Percentiles rank a stretch among this genome's conserved stretches.
Conservation (phyloP, 371 early-diverging fungal genomes). For the Quaeritorhiza haematococci region DNA sequence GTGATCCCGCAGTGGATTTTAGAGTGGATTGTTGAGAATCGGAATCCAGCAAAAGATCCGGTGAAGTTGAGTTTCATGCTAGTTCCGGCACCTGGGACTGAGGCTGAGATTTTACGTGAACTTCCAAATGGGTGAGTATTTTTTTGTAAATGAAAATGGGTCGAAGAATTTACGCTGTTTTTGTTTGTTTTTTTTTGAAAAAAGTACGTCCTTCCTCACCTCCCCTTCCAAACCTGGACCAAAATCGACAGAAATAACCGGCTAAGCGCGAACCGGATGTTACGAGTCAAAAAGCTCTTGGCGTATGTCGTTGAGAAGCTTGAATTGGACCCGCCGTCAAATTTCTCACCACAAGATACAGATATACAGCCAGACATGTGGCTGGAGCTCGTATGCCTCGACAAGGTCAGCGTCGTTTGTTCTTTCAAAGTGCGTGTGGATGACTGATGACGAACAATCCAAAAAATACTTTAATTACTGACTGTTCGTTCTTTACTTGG, state of each 20-base stretch:
- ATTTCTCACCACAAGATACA: not conserved
- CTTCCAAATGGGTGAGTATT: slow-evolving; percentile 55
- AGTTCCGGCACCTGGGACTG: slow-evolving; percentile 54
- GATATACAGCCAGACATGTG: slow-evolving; percentile 50
- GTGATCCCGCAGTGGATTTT: slow-evolving; percentile 50
- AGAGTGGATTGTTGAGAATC: slow-evolving; percentile 28
- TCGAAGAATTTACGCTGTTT: not conserved
- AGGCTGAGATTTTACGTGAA: slow-evolving; percentile 37
- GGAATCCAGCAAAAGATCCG: slow-evolving; percentile 52
- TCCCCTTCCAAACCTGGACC: slow-evolving; percentile 13
- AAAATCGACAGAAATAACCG: slow-evolving; percentile 37
- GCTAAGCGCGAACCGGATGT: slow-evolving; percentile 77
- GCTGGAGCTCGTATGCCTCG: slow-evolving; percentile 73
- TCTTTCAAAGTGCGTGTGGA: not conserved
- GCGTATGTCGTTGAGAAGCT: slow-evolving; percentile 72
- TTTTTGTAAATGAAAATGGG: too few relatives aligned
- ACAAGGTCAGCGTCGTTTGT: slow-evolving; percentile 38
- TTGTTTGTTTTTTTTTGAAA: slow-evolving; percentile 3
- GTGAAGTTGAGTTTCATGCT: slow-evolving; percentile 81
- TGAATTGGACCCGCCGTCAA: slow-evolving; percentile 11
- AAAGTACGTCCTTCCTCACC: slow-evolving; percentile 7
- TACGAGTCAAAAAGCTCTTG: slow-evolving; percentile 78
- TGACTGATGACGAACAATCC: not conserved
- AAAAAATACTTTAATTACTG: not conserved
- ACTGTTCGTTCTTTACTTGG: not conserved